phyloP scores from a whole-genome alignment of 2,329 filamentous ascomycete genomes.

The Trichoderma pleuroti region DNA sequence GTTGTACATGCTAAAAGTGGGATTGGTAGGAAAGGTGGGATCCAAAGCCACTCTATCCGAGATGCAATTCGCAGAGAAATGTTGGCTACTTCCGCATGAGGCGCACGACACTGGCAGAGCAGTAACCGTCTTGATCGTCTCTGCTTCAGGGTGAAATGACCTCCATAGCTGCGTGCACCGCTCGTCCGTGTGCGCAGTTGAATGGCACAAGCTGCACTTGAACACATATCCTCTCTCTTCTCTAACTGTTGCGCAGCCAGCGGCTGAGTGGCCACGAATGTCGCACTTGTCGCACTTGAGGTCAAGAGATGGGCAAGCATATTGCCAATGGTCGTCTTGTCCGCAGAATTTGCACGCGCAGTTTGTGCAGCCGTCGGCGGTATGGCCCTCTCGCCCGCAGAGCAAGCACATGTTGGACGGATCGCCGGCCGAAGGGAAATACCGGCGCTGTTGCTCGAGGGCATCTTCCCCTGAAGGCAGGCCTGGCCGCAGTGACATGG shows the following conservation, averaged over 20 bases:
- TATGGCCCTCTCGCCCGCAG: slow-evolving; percentile 50
- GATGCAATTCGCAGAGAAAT: slow-evolving; percentile 57
- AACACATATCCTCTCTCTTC: slow-evolving; percentile 44
- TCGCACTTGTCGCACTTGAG: slow-evolving; percentile 57
- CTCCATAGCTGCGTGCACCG: slow-evolving; percentile 61
- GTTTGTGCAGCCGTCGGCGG: slow-evolving; percentile 42
- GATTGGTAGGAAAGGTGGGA: slow-evolving; percentile 26
- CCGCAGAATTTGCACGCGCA: slow-evolving; percentile 48
- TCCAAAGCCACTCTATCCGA: slow-evolving; percentile 16
- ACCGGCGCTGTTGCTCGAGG: slow-evolving; percentile 40
- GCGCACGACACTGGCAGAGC: slow-evolving; percentile 53
- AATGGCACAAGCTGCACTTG: slow-evolving; percentile 59
- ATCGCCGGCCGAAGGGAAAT: slow-evolving; percentile 50
- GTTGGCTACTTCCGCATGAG: slow-evolving; percentile 50
- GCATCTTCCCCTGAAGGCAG: slow-evolving; percentile 34
- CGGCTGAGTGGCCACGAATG: slow-evolving; percentile 55
- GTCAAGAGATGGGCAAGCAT: slow-evolving; percentile 47
- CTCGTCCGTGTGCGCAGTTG: slow-evolving; percentile 54
- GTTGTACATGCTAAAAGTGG: slow-evolving; percentile 53
- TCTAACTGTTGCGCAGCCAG: slow-evolving; percentile 54
- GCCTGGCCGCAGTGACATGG: slow-evolving; percentile 22
- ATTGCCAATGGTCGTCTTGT: slow-evolving; percentile 44
- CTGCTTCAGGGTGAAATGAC: slow-evolving; percentile 45
- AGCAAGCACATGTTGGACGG: slow-evolving; percentile 47
- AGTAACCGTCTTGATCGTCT: slow-evolving; percentile 45